phyloP scores from a whole-genome alignment of 2,329 filamentous ascomycete species.

The Aureobasidium melanogenum region DNA sequence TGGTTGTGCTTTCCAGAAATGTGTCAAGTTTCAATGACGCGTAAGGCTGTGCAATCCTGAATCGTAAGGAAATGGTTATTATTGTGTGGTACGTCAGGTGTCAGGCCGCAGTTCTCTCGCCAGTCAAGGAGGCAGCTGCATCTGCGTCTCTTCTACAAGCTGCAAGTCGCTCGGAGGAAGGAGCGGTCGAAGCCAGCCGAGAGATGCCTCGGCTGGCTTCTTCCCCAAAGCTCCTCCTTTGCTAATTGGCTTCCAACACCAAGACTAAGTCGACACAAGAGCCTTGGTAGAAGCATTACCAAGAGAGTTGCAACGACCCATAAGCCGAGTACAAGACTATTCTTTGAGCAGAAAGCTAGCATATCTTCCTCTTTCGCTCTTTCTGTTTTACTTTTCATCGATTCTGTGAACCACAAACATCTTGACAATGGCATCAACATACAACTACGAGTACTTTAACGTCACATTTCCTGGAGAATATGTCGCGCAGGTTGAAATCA shows the following conservation, averaged over 20 bases:
- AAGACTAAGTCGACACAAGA: neutral
- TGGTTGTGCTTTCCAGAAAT: neutral
- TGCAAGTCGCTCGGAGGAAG: neutral
- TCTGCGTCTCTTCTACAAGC: neutral
- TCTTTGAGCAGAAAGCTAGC: neutral
- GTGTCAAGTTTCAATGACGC: neutral
- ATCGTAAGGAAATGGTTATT: neutral
- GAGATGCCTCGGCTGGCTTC: neutral
- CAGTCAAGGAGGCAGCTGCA: neutral
- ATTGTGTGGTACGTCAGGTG: neutral
- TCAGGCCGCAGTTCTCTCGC: neutral
- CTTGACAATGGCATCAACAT: constrained; percentile 16
- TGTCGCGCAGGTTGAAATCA: constrained; percentile 88
- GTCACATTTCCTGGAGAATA: constrained; percentile 61
- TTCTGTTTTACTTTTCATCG: neutral
- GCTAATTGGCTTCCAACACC: neutral
- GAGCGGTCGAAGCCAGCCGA: too few relatives aligned
- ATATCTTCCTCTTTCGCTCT: neutral
- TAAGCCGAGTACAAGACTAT: neutral
- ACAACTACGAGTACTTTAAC: constrained; percentile 58
- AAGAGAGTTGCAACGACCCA: neutral
- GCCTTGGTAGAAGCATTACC: neutral
- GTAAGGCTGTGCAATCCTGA: neutral
- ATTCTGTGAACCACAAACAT: neutral
- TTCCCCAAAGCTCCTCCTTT: neutral